Evolutionary conservation across 768 basidiomycete species (phyloP).

Genomic region (Hydnomerulius pinastri): DNA sequence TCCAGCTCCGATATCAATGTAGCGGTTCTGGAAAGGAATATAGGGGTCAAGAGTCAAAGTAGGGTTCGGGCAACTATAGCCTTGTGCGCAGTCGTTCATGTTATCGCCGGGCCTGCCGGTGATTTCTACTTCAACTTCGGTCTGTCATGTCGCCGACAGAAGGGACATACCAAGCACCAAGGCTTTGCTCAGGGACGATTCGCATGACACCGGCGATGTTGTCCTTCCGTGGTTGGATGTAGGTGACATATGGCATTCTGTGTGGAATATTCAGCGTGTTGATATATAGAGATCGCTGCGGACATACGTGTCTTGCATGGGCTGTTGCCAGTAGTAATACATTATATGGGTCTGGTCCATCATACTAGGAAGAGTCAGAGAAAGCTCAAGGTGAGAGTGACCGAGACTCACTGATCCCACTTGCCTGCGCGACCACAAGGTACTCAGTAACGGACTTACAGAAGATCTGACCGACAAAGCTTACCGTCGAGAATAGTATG

Average conservation of each 20-base stretch:
- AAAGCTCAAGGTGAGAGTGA: no score
- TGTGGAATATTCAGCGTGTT: conserved; percentile 40
- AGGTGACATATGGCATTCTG: conserved; percentile 30
- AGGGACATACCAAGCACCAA: conserved; percentile 54
- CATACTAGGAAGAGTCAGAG: conserved; percentile 46
- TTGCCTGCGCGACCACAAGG: no score
- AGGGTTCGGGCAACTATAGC: conserved; percentile 51
- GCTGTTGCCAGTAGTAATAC: conserved; percentile 76
- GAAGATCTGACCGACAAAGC: no score
- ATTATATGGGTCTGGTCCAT: conserved; percentile 73
- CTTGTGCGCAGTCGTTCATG: conserved; percentile 50
- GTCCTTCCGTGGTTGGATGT: conserved; percentile 1
- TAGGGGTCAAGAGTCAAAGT: conserved; percentile 58
- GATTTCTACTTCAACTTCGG: neutral
- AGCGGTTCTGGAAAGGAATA: conserved; percentile 52
- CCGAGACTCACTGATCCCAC: no score
- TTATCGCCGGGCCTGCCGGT: conserved; percentile 71
- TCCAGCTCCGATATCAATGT: conserved; percentile 62
- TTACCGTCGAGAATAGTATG: no score
- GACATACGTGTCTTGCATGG: conserved; percentile 59
- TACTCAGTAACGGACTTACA: no score
- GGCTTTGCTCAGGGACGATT: conserved; percentile 58
- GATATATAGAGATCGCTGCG: neutral
- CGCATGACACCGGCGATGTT: conserved; percentile 46
- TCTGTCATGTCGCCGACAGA: neutral